A percentile compares a stretch with the other conserved stretches of the same genome.
Evolutionary conservation across 495 filamentous ascomycete genomes (phyloP).

Genomic region (Lasiosphaeris hirsuta): DNA sequence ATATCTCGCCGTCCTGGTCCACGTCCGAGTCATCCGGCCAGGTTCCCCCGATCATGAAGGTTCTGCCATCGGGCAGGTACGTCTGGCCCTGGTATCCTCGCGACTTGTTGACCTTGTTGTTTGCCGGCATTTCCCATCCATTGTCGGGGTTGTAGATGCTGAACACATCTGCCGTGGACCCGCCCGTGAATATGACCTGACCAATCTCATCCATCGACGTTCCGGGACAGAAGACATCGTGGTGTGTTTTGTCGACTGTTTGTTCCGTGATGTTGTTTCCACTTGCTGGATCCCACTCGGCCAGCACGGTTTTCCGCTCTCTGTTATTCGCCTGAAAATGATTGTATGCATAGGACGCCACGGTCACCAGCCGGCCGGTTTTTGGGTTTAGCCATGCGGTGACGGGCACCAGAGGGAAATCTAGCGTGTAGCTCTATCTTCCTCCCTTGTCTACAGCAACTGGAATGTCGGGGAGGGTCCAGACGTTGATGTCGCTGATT

Average conservation of each 20-base stretch:
- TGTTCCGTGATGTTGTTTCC: conserved; percentile 33
- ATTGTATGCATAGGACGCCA: background rate
- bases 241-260: conserved; percentile 42
- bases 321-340: background rate
- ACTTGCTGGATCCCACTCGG: conserved; percentile 37
- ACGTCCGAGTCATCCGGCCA: conserved; percentile 46
- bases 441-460: background rate
- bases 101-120: conserved; percentile 40
- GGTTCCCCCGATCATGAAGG: conserved; percentile 60
- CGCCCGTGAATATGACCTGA: conserved; percentile 51
- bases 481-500: conserved; percentile 10
- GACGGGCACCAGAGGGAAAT: conserved; percentile 11
- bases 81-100: conserved; percentile 57
- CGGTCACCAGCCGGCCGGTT: conserved; percentile 1
- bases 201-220: conserved; percentile 51
- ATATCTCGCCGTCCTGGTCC: conserved; percentile 12
- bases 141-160: conserved; percentile 7
- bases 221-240: conserved; percentile 62
- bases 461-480: background rate
- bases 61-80: conserved; percentile 50
- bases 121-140: conserved; percentile 18
- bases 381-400: conserved; percentile 8
- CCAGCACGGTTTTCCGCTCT: conserved; percentile 41
- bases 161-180: background rate
- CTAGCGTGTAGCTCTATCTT: conserved; percentile 4